Conservation (phyloP, 2,329 filamentous ascomycete genomes). For the Juglanconis oblonga region DNA sequence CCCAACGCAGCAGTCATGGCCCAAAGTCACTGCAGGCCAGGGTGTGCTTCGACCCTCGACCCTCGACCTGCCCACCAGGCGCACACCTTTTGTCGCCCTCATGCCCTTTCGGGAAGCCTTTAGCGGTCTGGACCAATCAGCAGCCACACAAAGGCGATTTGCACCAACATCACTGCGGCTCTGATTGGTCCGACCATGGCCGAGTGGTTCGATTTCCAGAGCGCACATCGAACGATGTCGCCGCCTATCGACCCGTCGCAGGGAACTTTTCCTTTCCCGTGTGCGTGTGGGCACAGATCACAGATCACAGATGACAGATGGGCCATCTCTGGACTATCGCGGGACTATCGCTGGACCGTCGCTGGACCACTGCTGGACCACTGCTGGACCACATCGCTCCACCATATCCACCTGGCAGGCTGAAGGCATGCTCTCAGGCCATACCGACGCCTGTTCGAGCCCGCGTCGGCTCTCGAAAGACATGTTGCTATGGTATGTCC, state of each 20-base stretch:
- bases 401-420: too few relatives aligned
- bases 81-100: background rate
- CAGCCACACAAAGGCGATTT: background rate
- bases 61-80: slow-evolving; percentile 5
- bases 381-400: too few relatives aligned
- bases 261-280: too few relatives aligned
- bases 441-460: too few relatives aligned
- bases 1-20: background rate
- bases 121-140: slow-evolving; percentile 7
- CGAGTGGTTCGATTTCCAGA: slow-evolving; percentile 3
- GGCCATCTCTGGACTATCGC: too few relatives aligned
- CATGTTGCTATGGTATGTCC: background rate
- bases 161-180: background rate
- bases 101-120: background rate
- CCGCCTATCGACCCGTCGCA: slow-evolving; percentile 2
- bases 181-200: slow-evolving; percentile 1
- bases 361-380: too few relatives aligned
- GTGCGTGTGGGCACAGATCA: too few relatives aligned
- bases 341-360: too few relatives aligned
- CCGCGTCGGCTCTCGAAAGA: too few relatives aligned
- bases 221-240: slow-evolving; percentile 14
- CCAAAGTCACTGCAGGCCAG: background rate
- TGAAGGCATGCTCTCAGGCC: too few relatives aligned
- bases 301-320: too few relatives aligned
- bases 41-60: background rate